Base-by-base conservation (phyloP, 1,284 basidiomycete species). In the Tylopilus orsonianus region DNA sequence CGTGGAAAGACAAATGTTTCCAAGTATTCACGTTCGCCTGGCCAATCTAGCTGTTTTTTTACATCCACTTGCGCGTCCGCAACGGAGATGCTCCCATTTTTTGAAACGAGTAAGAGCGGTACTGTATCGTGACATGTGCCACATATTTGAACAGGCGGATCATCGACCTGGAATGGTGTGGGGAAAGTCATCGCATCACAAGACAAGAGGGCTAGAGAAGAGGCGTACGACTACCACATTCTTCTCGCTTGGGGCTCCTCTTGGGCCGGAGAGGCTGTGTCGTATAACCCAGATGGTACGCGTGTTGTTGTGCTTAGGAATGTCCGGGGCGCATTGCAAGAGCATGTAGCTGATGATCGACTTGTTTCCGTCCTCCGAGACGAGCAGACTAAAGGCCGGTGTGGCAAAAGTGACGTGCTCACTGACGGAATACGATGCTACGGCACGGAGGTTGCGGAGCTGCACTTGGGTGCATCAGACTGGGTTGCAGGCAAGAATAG, bases 361-460 rank as follows among this genome's bases (percentile, higher is more conserved):
- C 37, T 60, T 71, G 38, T 37, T 50, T 14, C 51, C 54, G 37
- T 71, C 69, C 44, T 74, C 68, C 6, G 60, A 47, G 20, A 68
- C 59, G 43, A 59, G 64, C 19, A 71, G 60, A 19, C 78, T 78
- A 20, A 82, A 68, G 7, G 85, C 72, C 19, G 85, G 74, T 57
- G 77, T 79, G 7, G 79, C 67, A 62, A 87, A 89, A 4, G 66
- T 67, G 8, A 79, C 79, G 2, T 80, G 79, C 19, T 85, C 79
- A 4, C 84, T 83, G 6, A 86, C 71, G 0, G 83, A 81, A 66
- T 85, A 78, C 0, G 87, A 87, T 16, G 79, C 72, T 1, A 82
- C 72, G 3, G 85, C 75, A 54, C 87, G 86, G 5, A 85, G 67
- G 35, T 78, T 78, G n/a, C 79, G 76, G 22, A 85, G 69, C 86